Conservation (phyloP, 306 rosid species). For the Prinsepia uniflora region DNA sequence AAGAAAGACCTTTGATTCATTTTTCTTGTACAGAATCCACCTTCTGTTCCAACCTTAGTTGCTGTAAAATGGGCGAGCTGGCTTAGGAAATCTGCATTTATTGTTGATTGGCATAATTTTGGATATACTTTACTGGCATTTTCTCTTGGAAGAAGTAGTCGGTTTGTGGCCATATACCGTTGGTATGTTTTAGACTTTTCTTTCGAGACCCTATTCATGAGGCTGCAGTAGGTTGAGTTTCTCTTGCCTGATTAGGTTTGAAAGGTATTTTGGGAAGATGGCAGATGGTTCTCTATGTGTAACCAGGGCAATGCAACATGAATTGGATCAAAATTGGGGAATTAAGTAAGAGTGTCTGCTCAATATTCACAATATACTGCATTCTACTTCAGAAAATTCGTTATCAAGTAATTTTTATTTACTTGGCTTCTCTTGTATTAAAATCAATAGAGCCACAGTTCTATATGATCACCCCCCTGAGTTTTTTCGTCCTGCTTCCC, state of each 20-base stretch:
- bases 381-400: conserved; percentile 15
- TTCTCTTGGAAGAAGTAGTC: conserved; percentile 85
- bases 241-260: conserved; percentile 58
- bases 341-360: conserved; percentile 65
- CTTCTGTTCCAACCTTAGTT: conserved; percentile 89
- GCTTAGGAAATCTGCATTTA: conserved; percentile 68
- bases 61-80: conserved; percentile 93
- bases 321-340: conserved; percentile 96
- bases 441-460: conserved; percentile 44
- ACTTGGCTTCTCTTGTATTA: conserved; percentile 7
- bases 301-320: conserved; percentile 95
- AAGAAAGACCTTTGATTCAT: neutral
- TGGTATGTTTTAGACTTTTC: conserved; percentile 50
- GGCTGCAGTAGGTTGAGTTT: conserved; percentile 19
- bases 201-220: conserved; percentile 13
- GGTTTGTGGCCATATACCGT: conserved; percentile 65
- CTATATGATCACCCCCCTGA: conserved; percentile 97
- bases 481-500: conserved; percentile 71
- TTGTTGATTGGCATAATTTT: conserved; percentile 97
- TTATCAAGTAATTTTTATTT: neutral
- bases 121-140: conserved; percentile 83
- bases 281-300: conserved; percentile 91
- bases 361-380: conserved; percentile 21
- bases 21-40: conserved; percentile 78
- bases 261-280: conserved; percentile 78